Percentiles rank a stretch among this genome's conserved stretches.
Conservation (phyloP, 441 rosid genomes). For the Populus hybrid region DNA sequence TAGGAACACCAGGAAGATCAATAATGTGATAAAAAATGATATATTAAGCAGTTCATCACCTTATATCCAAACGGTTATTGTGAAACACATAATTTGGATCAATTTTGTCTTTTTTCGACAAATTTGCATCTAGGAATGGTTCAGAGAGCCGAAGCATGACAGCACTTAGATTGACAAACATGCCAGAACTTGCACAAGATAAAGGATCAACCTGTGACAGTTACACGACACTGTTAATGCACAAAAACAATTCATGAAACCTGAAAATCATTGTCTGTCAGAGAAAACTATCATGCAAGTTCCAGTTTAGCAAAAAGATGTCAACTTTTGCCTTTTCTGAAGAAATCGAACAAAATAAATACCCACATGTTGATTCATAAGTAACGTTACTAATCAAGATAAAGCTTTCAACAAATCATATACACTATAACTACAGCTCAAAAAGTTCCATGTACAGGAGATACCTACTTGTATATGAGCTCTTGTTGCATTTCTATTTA, state of each 20-base stretch:
- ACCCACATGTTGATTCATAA: neutral
- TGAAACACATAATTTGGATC: constrained; percentile 35
- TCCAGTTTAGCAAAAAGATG: neutral
- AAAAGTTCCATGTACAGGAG: constrained; percentile 1
- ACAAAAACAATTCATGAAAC: neutral
- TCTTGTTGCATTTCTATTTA: no score
- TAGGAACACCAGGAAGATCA: no score
- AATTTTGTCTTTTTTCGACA: constrained; percentile 45
- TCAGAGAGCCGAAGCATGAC: constrained; percentile 92
- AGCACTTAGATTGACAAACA: constrained; percentile 95
- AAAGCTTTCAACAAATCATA: neutral
- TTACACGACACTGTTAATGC: constrained; percentile 20
- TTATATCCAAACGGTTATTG: no score
- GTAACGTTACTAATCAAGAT: neutral
- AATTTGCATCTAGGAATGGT: constrained; percentile 82
- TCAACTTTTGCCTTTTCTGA: neutral
- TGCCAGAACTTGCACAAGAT: constrained; percentile 97
- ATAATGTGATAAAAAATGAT: no score
- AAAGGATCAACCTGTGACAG: constrained; percentile 78
- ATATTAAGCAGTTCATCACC: no score
- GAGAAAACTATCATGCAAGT: neutral
- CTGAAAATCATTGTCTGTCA: neutral
- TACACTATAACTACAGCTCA: neutral
- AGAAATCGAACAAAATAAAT: neutral
- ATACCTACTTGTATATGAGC: constrained; percentile 46